A percentile compares a stretch with the other conserved stretches of the same genome.
phyloP scores from a whole-genome alignment of 2,329 filamentous ascomycete species.

The Nemania sp. region DNA sequence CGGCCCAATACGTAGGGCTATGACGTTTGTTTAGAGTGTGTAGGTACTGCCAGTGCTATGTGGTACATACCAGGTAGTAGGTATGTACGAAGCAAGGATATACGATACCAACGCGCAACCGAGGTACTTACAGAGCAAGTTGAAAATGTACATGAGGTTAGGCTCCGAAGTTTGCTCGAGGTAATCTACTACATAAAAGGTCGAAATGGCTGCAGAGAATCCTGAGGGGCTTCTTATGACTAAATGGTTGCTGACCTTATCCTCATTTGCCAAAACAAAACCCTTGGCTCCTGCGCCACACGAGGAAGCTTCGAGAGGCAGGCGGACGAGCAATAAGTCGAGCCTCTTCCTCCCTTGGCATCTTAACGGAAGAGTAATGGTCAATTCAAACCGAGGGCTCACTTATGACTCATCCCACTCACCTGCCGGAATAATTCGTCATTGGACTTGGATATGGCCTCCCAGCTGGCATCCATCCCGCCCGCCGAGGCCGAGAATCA shows the following conservation, averaged over 20 bases:
- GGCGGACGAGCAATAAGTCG: neutral
- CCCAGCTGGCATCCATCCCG: slow-evolving; percentile 15
- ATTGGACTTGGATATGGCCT: slow-evolving; percentile 15
- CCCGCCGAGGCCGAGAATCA: neutral
- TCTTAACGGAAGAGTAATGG: neutral
- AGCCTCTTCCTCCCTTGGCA: neutral
- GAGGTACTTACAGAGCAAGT: no score
- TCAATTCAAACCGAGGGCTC: neutral
- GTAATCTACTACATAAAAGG: no score
- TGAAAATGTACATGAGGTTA: no score
- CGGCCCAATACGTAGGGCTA: no score
- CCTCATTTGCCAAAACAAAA: neutral
- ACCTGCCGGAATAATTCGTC: neutral
- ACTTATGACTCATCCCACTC: neutral
- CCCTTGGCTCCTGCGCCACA: neutral
- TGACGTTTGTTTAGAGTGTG: no score
- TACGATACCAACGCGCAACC: no score
- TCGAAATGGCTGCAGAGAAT: slow-evolving; percentile 1
- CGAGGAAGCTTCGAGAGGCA: neutral
- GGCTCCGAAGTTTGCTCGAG: no score
- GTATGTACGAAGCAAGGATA: no score
- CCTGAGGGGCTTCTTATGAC: neutral
- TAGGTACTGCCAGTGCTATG: no score
- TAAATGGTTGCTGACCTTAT: neutral
- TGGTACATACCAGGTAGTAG: no score